These are phyloP conservation scores for Ceratobasidium sp. DNA, from an alignment of 1,284 basidiomycete genomes.

Conservation along the genomic window DNA sequence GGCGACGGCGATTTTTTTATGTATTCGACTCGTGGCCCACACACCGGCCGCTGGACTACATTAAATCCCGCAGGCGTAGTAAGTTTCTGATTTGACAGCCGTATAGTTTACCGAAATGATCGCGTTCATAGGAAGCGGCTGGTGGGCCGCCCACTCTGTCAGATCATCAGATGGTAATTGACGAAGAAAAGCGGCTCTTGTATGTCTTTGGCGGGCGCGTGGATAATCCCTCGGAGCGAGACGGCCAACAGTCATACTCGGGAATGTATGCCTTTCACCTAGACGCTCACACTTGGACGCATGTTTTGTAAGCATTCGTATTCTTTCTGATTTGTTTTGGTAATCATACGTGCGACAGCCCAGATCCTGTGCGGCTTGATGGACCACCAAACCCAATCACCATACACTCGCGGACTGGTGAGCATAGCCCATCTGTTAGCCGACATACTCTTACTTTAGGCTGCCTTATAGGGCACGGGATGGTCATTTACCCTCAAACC, in stretches of 20 bases:
- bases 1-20: conserved; percentile 72
- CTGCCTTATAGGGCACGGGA: conserved; percentile 72
- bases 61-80: conserved; percentile 75
- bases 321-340: conserved; percentile 24
- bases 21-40: conserved; percentile 73
- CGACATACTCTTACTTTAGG: too few species aligned
- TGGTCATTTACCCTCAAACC: conserved; percentile 75
- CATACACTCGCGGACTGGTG: conserved; percentile 75
- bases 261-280: conserved; percentile 80
- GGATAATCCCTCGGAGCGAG: conserved; percentile 71
- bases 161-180: conserved; percentile 87
- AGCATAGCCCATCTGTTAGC: conserved; percentile 41
- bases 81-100: conserved; percentile 52
- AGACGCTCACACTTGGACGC: conserved; percentile 72
- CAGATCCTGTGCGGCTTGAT: conserved; percentile 40
- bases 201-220: conserved; percentile 86
- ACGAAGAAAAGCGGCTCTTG: conserved; percentile 76
- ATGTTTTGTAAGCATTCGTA: conserved; percentile 68
- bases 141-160: conserved; percentile 82
- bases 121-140: conserved; percentile 61
- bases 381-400: conserved; percentile 40
- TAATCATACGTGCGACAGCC: conserved; percentile 37
- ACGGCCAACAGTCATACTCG: conserved; percentile 69
- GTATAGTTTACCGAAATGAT: background rate
- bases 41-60: conserved; percentile 76